Conservation (phyloP, 768 basidiomycete species). For the Hypholoma sublateritium region DNA sequence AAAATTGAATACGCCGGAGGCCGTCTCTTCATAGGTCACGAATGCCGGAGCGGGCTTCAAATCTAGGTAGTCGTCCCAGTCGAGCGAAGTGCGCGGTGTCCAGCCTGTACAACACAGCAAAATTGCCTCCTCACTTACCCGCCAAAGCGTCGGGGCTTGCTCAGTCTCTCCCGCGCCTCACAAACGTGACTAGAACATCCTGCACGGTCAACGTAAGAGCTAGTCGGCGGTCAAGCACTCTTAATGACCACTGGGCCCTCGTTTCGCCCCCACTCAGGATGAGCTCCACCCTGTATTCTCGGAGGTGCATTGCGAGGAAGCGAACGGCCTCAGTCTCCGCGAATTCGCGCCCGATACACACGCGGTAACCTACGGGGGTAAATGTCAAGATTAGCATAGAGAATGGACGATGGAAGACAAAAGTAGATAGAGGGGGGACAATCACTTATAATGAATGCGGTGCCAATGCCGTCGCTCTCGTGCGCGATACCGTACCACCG, state of each 20-base stretch:
- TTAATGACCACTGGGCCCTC: slow-evolving; percentile 32
- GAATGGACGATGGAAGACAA: neutral
- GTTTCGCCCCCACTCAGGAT: slow-evolving; percentile 37
- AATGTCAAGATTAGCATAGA: neutral
- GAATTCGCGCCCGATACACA: slow-evolving; percentile 57
- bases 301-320: slow-evolving; percentile 49
- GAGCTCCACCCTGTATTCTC: slow-evolving; percentile 54
- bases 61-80: too few species aligned
- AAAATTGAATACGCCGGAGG: too few species aligned
- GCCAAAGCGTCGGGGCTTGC: too few species aligned
- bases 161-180: neutral
- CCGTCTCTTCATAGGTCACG: too few species aligned
- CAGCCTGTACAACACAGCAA: too few species aligned
- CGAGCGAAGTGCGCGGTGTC: too few species aligned
- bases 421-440: neutral
- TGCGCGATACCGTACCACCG: slow-evolving; percentile 46
- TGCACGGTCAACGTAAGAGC: slow-evolving; percentile 33
- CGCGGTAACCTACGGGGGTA: slow-evolving; percentile 38
- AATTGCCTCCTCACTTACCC: too few species aligned
- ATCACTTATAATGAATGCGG: slow-evolving; percentile 48
- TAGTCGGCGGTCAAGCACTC: slow-evolving; percentile 37
- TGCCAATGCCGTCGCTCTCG: slow-evolving; percentile 43
- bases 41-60: too few species aligned
- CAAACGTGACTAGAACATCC: slow-evolving; percentile 32
- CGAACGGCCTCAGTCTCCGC: slow-evolving; percentile 50